A percentile compares a stretch with the other conserved stretches of the same genome.
Conservation (phyloP, 495 filamentous ascomycete genomes). For the Aspergillus homomorphus region DNA sequence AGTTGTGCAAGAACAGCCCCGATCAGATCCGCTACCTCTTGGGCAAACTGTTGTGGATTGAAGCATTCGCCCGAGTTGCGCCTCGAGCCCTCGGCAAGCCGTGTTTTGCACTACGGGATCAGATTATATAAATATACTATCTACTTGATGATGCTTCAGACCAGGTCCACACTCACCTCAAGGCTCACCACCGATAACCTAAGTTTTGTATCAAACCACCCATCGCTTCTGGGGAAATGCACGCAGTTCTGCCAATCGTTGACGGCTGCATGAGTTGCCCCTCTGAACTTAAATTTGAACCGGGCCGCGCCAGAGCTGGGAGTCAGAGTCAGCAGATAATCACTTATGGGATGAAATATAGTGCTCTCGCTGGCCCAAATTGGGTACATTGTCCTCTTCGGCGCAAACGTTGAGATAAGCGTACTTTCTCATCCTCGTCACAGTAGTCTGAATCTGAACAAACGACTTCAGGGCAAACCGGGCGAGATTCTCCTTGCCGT, state of each 20-base stretch:
- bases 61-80: background rate
- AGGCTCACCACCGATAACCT: background rate
- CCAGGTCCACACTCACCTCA: background rate
- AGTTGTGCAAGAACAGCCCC: background rate
- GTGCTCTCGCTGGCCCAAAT: no score
- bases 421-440: background rate
- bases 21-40: background rate
- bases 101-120: slow-evolving; percentile 1
- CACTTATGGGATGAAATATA: no score
- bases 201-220: no score
- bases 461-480: background rate
- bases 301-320: no score
- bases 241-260: no score
- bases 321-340: no score
- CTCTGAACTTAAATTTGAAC: no score
- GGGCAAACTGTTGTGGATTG: background rate
- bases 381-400: no score
- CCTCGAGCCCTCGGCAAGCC: background rate
- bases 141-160: background rate
- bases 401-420: no score
- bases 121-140: background rate
- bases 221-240: no score
- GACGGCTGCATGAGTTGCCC: no score
- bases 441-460: background rate
- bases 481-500: background rate